A percentile compares a stretch with the other conserved stretches of the same genome.
phyloP scores from a whole-genome alignment of 305 asterid genomes.

The Solanum chacoense region DNA sequence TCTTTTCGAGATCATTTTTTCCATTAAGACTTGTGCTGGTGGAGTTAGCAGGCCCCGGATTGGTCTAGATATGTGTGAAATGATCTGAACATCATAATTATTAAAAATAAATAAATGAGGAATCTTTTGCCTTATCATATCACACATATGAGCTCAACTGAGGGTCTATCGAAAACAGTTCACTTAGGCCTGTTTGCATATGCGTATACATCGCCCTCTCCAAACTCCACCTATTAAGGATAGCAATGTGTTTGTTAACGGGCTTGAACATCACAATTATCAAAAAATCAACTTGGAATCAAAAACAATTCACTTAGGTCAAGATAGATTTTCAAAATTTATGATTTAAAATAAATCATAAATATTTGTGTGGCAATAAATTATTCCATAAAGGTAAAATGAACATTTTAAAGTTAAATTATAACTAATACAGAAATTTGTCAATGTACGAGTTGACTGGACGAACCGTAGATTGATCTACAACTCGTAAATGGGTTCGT shows the following conservation, averaged over 20 bases:
- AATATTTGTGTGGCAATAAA: too few relatives aligned
- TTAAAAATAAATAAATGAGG: too few relatives aligned
- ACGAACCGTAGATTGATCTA: background rate
- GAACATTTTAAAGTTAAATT: too few relatives aligned
- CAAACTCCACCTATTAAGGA: background rate
- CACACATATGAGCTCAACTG: background rate
- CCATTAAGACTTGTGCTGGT: background rate
- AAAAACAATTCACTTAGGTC: background rate
- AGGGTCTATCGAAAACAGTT: rapidly evolving
- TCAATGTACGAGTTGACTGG: background rate
- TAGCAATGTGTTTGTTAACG: background rate
- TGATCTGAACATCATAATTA: background rate
- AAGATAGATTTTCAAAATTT: too few relatives aligned
- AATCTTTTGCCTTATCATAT: background rate
- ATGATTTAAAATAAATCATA: too few relatives aligned
- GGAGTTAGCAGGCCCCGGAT: background rate
- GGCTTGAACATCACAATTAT: background rate
- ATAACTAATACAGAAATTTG: too few relatives aligned
- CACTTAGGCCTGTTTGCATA: background rate
- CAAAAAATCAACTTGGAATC: background rate
- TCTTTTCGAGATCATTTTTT: background rate
- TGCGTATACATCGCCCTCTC: background rate
- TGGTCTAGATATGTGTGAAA: background rate
- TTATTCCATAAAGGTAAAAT: too few relatives aligned
- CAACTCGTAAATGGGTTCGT: background rate